Evolutionary conservation across 352 stramenopile genomes (phyloP).

Genomic region (Phytophthora aleatoria): DNA sequence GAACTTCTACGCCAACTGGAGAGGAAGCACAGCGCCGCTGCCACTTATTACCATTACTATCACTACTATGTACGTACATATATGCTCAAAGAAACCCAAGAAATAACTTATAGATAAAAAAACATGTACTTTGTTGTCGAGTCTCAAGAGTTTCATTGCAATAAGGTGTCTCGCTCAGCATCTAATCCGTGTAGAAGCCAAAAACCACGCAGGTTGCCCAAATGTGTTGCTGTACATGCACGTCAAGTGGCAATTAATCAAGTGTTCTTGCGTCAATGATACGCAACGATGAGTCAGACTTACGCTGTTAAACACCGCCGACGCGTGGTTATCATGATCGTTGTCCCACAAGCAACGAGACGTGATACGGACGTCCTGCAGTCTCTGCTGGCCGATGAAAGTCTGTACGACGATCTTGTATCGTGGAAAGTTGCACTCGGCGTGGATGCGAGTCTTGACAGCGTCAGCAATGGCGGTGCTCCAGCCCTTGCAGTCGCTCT

Average conservation of each 20-base stretch:
- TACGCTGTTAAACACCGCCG: constrained; percentile 87
- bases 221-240: constrained; percentile 65
- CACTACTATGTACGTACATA: constrained; percentile 33
- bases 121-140: constrained; percentile 35
- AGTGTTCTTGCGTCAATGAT: neutral
- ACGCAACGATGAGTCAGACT: constrained; percentile 15
- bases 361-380: constrained; percentile 93
- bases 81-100: constrained; percentile 27
- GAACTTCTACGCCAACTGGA: constrained; percentile 13
- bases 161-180: neutral
- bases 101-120: constrained; percentile 69
- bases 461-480: constrained; percentile 66
- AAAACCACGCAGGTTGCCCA: constrained; percentile 92
- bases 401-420: constrained; percentile 96
- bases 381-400: constrained; percentile 92
- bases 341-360: constrained; percentile 95
- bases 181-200: constrained; percentile 89
- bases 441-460: constrained; percentile 63
- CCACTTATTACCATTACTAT: constrained; percentile 27
- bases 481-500: constrained; percentile 72
- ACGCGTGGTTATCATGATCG: constrained; percentile 93
- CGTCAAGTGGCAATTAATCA: constrained; percentile 1
- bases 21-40: constrained; percentile 2
- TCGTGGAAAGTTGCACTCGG: constrained; percentile 78
- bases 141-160: neutral